phyloP scores from a whole-genome alignment of 73 alveolate genomes.

The Symbiodinium pilosum region DNA sequence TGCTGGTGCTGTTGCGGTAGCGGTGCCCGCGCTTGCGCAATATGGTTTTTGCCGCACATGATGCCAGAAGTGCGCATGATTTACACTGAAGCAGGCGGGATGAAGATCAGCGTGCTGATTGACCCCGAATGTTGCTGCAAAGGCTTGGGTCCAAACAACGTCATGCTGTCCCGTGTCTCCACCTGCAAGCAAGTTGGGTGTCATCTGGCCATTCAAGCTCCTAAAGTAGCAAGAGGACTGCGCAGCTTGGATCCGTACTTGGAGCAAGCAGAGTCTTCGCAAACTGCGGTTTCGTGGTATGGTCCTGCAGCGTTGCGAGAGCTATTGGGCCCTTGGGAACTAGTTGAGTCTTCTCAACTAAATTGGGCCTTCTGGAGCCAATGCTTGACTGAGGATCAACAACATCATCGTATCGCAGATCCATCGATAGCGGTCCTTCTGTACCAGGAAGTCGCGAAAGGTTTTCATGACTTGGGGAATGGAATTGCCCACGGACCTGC shows the following conservation, averaged over 20 bases:
- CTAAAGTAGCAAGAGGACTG: background rate
- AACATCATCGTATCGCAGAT: too few species aligned
- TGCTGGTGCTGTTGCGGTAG: too few species aligned
- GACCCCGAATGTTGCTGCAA: too few species aligned
- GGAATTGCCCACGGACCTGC: background rate
- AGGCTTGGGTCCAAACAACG: background rate
- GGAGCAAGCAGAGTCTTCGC: conserved; percentile 3
- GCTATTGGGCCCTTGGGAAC: background rate
- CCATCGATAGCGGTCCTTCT: background rate
- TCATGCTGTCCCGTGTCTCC: conserved; percentile 6
- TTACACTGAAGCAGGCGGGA: too few species aligned
- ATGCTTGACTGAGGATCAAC: too few species aligned
- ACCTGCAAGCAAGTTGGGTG: background rate
- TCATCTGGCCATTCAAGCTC: background rate
- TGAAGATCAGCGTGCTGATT: too few species aligned
- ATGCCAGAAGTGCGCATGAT: too few species aligned
- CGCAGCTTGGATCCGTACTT: background rate
- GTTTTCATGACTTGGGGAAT: background rate
- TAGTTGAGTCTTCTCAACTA: too few species aligned
- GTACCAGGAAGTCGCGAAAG: background rate
- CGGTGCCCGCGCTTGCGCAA: too few species aligned
- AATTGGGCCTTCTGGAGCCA: too few species aligned
- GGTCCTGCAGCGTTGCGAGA: background rate
- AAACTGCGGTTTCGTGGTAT: conserved; percentile 5
- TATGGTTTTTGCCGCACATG: too few species aligned